Base-by-base conservation (phyloP, 192 early-diverging fungal species). In the Spinellus fusiger region DNA sequence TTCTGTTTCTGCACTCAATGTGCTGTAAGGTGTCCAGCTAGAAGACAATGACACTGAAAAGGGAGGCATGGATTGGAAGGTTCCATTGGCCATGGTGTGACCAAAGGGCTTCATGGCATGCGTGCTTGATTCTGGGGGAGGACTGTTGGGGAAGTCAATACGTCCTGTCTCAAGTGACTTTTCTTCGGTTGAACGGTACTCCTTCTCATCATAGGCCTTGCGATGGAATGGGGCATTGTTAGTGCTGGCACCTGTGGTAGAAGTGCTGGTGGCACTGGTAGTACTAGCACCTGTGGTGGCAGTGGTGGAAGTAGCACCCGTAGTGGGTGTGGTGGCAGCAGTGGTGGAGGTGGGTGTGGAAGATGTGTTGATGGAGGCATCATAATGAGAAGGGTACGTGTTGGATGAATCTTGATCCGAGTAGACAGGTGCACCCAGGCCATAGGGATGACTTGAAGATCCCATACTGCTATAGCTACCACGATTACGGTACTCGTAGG, bases 401-500 rank as follows among this genome's bases (percentile, higher is more conserved):
- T 28, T 23, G 10, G 51, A 29, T 23, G 22, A 7, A 29, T 53
- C 28, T 1, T 53, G 51, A 1, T 29, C 23, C 18, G 54, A n/a
- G 1, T 16, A n/a, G 15, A 18, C 27, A 3, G 54, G 20, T 37
- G 32, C 33, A 55, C 40, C 40, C 20, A 35, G n/a, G 16, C 18
- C 4, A 27, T 55, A 34, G 54, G 12, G 6, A 32, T 55, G 33
- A 15, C n/a, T 15, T 6, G 33, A 16, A 1, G 15, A 37, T 3
- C 31, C 22, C 20, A 20, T 37, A 22, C 29, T 29, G 7, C 16
- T 54, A 29, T 29, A 28, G 31, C 31, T 37, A 34, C 5, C 37
- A 0, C 27, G 15, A 18, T 53, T 33, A 10, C 58, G 57, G 25
- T 67, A 67, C 32, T 67, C 65, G 48, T 54, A 67, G 18, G 65